Base-by-base conservation (phyloP, 192 early-diverging fungal species). In the Paraglomus brasilianum region DNA sequence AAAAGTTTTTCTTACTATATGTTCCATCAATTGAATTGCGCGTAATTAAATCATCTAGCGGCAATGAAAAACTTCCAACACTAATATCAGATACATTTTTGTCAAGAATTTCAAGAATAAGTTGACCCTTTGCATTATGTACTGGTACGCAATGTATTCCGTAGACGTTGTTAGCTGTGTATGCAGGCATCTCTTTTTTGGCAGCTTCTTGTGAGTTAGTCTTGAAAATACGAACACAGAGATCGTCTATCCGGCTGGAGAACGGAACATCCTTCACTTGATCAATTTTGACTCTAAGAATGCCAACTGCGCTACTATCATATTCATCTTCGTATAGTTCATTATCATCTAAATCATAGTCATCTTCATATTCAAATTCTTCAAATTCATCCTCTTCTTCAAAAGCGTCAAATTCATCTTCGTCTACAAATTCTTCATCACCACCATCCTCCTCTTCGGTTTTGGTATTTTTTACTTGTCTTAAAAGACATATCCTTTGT, bases 71-170 rank as follows among this genome's bases (percentile, higher is more conserved):
- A 21, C 9, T 19, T 45, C 66, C 66, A 42, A 43, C 21, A 40
- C 14, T 13, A 39, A 5, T 22, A 24, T 69, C 66, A 8, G 66
- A 19, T 15, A 69, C 2, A 55, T 55, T 69, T 9, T 15, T n/a
- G 7, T 69, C 66, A 8, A 43, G n/a, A 56, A 69, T 56, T 30
- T 69, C 52, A 5, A 69, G 48, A n/a, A 53, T 42, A 6, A 69
- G 52, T 22, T 46, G 42, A 30, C 56, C 66, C 4, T 42, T 43
- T 44, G 38, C 2, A 56, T 43, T 8, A 13, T 44, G 66, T 56
- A 55, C 44, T 42, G 66, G 40, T 9, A 69, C 51, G 10, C 22
- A 56, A 56, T 56, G 52, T 45, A 69, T n/a, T 69, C 56, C 66
- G 1, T 21, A 22, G 7, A 24, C 2, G 66, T 57, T 45, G 24